phyloP scores from a whole-genome alignment of 306 rosid genomes.

The Echinosophora koreensis region DNA sequence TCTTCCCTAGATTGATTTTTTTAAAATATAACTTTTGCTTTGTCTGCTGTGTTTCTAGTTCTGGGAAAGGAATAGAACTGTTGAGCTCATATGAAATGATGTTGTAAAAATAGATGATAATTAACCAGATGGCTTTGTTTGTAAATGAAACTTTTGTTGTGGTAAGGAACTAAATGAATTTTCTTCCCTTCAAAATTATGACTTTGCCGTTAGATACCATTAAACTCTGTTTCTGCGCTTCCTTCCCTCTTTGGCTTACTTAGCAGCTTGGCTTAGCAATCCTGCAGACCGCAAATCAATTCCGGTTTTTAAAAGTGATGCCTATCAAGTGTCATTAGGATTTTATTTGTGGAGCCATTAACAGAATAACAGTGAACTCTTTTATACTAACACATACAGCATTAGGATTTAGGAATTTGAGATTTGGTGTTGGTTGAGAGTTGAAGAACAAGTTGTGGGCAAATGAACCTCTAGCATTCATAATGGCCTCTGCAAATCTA shows the following conservation, averaged over 20 bases:
- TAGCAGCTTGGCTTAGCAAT: neutral
- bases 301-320: neutral
- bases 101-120: slow-evolving; percentile 1
- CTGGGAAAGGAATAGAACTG: slow-evolving; percentile 8
- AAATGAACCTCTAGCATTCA: slow-evolving; percentile 30
- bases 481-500: slow-evolving; percentile 20
- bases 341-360: neutral
- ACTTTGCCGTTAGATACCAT: neutral
- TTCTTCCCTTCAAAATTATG: neutral
- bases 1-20: neutral
- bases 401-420: slow-evolving; percentile 34
- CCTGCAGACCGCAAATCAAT: neutral
- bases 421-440: slow-evolving; percentile 12
- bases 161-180: neutral
- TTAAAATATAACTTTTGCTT: neutral
- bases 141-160: slow-evolving; percentile 2
- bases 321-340: slow-evolving; percentile 33
- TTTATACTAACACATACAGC: neutral
- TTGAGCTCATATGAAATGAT: slow-evolving; percentile 24
- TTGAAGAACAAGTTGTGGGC: slow-evolving; percentile 29
- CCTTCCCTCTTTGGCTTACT: neutral
- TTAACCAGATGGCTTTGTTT: slow-evolving; percentile 7
- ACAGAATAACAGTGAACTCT: neutral
- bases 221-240: neutral
- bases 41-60: slow-evolving; percentile 1